These are phyloP conservation scores for Venturia effusa DNA, from an alignment of 2,329 filamentous ascomycete species.

Conservation along the genomic window DNA sequence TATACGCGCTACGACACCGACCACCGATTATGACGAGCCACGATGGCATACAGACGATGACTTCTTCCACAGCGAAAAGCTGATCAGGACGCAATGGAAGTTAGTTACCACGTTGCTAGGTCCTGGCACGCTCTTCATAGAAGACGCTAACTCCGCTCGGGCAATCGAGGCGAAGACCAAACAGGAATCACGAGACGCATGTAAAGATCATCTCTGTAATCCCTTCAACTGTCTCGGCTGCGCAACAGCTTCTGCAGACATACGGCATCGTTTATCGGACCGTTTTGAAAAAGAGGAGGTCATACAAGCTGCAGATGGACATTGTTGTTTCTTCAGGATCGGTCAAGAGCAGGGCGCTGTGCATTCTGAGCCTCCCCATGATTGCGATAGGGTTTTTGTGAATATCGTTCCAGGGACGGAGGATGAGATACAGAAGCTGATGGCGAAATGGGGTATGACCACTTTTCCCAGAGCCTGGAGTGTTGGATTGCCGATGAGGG, in stretches of 20 bases:
- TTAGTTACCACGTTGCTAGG: constrained; percentile 37
- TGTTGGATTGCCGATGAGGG: background rate
- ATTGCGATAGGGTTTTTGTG: constrained; percentile 25
- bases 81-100: constrained; percentile 30
- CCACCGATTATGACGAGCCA: constrained; percentile 32
- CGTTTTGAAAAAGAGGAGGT: constrained; percentile 17
- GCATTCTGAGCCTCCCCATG: constrained; percentile 27
- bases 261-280: constrained; percentile 25
- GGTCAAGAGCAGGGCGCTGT: constrained; percentile 32
- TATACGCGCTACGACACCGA: constrained; percentile 35
- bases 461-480: background rate
- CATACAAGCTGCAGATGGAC: constrained; percentile 17
- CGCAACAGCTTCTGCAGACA: constrained; percentile 29
- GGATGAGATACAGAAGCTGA: constrained; percentile 20
- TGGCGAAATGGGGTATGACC: constrained; percentile 23
- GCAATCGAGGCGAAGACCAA: constrained; percentile 22
- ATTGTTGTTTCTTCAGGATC: constrained; percentile 33
- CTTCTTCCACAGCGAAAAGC: constrained; percentile 25
- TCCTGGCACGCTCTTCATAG: constrained; percentile 33
- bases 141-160: constrained; percentile 24
- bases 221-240: constrained; percentile 34
- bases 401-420: constrained; percentile 27
- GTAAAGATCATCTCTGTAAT: constrained; percentile 27
- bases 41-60: constrained; percentile 42
- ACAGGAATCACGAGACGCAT: constrained; percentile 16